phyloP scores from a whole-genome alignment of 2,329 filamentous ascomycete species.

The Tolypocladium album region DNA sequence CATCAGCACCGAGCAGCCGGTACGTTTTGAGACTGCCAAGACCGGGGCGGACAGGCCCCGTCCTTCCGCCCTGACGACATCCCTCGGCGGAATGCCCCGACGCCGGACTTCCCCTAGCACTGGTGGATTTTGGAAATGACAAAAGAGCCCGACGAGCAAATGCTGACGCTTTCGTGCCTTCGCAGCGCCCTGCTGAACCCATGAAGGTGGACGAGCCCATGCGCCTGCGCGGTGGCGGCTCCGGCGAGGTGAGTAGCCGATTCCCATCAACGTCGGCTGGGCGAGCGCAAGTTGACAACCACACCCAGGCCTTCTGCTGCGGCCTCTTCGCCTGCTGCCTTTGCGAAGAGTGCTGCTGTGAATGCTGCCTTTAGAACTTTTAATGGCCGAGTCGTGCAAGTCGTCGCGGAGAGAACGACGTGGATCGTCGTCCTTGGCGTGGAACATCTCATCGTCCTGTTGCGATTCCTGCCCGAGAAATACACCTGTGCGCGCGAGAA shows the following conservation, averaged over 20 bases:
- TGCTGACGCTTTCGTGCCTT: neutral
- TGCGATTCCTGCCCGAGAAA: neutral
- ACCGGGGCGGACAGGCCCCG: neutral
- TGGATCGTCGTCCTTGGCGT: neutral
- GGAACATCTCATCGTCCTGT: neutral
- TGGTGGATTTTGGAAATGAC: neutral
- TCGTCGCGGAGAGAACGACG: neutral
- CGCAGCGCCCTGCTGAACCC: constrained; percentile 21
- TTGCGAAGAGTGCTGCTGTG: constrained; percentile 30
- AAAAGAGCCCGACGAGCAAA: neutral
- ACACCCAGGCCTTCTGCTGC: constrained; percentile 25
- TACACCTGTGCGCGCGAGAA: neutral
- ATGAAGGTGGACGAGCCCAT: constrained; percentile 19
- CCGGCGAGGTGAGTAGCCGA: constrained; percentile 20
- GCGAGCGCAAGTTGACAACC: neutral
- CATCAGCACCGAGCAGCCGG: constrained; percentile 22
- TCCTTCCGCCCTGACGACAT: neutral
- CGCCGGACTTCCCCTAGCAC: too few relatives aligned
- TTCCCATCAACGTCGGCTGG: neutral
- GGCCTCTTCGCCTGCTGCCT: constrained; percentile 27
- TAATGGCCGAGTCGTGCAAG: neutral
- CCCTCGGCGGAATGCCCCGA: neutral
- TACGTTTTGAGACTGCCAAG: constrained; percentile 9
- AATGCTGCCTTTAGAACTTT: constrained; percentile 19
- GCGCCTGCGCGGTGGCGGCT: constrained; percentile 23